Conservation (phyloP, 2,329 filamentous ascomycete genomes). For the Microsporum audouinii region DNA sequence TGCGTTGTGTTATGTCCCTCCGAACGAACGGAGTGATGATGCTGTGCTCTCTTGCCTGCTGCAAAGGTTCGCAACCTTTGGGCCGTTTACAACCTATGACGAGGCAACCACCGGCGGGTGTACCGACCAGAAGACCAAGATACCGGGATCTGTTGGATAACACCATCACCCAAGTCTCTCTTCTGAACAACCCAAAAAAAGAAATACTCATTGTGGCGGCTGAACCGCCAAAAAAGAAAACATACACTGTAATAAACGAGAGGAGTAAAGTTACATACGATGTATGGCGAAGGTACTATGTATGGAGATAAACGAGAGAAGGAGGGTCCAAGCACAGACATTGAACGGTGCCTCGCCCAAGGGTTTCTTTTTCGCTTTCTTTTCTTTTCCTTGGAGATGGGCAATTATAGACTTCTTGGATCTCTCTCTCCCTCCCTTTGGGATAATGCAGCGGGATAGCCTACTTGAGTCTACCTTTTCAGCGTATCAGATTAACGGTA, state of each 20-base stretch:
- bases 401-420: background rate
- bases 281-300: background rate
- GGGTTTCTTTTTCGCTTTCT: background rate
- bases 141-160: background rate
- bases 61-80: background rate
- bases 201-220: conserved; percentile 9
- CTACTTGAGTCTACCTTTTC: background rate
- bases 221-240: conserved; percentile 14
- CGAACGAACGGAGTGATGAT: background rate
- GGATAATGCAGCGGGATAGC: background rate
- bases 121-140: conserved; percentile 2
- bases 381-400: background rate
- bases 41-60: background rate
- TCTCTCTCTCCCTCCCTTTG: background rate
- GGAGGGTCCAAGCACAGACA: conserved; percentile 1
- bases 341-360: background rate
- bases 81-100: background rate
- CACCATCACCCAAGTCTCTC: conserved; percentile 1
- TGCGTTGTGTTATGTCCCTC: too few relatives aligned
- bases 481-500: background rate
- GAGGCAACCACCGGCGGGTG: background rate
- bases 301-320: background rate
- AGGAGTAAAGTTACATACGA: background rate
- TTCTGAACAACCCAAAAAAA: conserved; percentile 1
- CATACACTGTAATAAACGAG: background rate